Conservation (phyloP, 2,329 filamentous ascomycete genomes). For the Sclerotiophoma versabilis region DNA sequence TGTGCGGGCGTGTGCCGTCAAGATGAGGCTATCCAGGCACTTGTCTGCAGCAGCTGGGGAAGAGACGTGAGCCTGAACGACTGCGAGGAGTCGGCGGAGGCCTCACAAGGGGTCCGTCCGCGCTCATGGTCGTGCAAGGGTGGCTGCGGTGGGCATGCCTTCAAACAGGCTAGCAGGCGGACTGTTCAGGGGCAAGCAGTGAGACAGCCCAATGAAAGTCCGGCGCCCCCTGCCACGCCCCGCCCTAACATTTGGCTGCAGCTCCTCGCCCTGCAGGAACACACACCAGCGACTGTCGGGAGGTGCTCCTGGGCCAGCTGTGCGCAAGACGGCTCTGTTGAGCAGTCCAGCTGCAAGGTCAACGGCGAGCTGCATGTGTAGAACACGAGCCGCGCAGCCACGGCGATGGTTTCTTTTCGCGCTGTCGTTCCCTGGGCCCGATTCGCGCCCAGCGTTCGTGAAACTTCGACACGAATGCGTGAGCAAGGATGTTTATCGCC, state of each 20-base stretch:
- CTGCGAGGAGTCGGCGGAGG: constrained; percentile 30
- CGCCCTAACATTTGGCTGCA: constrained; percentile 18
- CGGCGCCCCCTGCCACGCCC: constrained; percentile 22
- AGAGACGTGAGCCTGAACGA: constrained; percentile 34
- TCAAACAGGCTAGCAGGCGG: constrained; percentile 31
- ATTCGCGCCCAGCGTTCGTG: constrained; percentile 22
- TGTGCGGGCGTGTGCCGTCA: constrained; percentile 32
- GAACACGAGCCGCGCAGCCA: not conserved
- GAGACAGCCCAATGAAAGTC: constrained; percentile 26
- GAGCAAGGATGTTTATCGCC: constrained; percentile 33
- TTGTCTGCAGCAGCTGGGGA: constrained; percentile 39
- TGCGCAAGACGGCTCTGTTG: constrained; percentile 1
- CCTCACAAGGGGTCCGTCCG: constrained; percentile 28
- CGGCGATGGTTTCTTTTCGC: constrained; percentile 2
- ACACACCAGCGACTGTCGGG: constrained; percentile 10
- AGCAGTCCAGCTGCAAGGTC: not conserved
- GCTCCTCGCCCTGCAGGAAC: constrained; percentile 31
- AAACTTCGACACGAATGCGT: constrained; percentile 29
- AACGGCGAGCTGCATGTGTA: not conserved
- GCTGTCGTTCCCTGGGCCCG: not conserved
- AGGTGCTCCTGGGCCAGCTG: constrained; percentile 10
- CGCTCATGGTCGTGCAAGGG: constrained; percentile 35
- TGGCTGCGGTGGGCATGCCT: constrained; percentile 26
- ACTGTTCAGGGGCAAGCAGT: constrained; percentile 32
- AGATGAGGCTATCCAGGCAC: constrained; percentile 42